Conservation (phyloP, 2,329 filamentous ascomycete genomes). For the Tolypocladium guangdongense region DNA sequence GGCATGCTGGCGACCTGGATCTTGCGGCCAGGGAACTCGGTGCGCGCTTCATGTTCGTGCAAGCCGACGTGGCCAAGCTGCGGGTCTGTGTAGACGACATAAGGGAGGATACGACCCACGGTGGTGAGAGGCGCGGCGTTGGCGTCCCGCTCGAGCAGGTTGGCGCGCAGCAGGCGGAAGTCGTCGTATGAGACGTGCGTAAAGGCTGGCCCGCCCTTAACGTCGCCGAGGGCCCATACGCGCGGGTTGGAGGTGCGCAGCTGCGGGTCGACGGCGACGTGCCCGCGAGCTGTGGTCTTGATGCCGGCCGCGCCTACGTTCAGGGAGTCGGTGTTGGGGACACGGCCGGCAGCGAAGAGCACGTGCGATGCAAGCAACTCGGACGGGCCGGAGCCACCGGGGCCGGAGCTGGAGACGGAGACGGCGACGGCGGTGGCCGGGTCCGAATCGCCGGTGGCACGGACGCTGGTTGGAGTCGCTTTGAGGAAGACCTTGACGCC, state of each 20-base stretch:
- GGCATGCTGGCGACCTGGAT: conserved; percentile 37
- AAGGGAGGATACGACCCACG: conserved; percentile 19
- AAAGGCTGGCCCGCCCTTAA: conserved; percentile 40
- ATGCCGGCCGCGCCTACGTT: conserved; percentile 30
- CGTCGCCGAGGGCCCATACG: conserved; percentile 40
- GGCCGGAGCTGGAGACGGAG: conserved; percentile 7
- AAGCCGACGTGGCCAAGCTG: conserved; percentile 41
- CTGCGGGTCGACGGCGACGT: conserved; percentile 30
- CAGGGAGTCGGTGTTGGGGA: conserved; percentile 36
- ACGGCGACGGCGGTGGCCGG: conserved; percentile 8
- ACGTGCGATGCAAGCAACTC: conserved; percentile 31
- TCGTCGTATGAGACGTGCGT: conserved; percentile 48
- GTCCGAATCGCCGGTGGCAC: neutral
- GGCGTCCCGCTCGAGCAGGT: conserved; percentile 20
- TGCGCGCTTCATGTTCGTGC: conserved; percentile 25
- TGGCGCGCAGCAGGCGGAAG: conserved; percentile 37
- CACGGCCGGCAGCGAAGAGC: conserved; percentile 36
- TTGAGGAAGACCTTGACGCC: conserved; percentile 32
- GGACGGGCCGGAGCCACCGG: neutral
- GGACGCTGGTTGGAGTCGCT: conserved; percentile 18
- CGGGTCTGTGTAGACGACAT: conserved; percentile 41
- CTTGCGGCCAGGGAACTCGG: conserved; percentile 11
- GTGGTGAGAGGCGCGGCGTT: conserved; percentile 1
- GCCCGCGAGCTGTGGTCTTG: conserved; percentile 26
- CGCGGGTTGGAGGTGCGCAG: conserved; percentile 30